Percentiles rank a stretch among this genome's conserved stretches.
Conservation (phyloP, 768 basidiomycete genomes). For the Rhizopogon vulgaris region DNA sequence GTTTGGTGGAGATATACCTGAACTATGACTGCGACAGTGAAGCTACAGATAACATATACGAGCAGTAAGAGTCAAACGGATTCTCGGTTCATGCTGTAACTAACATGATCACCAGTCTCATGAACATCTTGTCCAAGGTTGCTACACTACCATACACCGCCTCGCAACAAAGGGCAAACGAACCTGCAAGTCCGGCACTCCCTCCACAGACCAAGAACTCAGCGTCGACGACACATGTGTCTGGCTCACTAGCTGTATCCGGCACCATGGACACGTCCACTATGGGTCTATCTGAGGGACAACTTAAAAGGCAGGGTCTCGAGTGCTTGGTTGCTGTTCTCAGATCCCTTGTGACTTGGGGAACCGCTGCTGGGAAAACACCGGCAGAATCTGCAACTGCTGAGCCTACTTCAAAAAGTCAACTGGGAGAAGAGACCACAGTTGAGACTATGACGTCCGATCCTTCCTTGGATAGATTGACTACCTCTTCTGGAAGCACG, state of each 20-base stretch:
- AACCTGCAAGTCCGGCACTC: slow-evolving; percentile 57
- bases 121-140: slow-evolving; percentile 95
- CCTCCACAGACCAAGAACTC: slow-evolving; percentile 37
- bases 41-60: slow-evolving; percentile 94
- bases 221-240: slow-evolving; percentile 44
- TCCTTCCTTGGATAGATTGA: slow-evolving; percentile 47
- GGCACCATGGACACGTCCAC: slow-evolving; percentile 62
- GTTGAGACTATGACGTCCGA: slow-evolving; percentile 52
- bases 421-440: slow-evolving; percentile 46
- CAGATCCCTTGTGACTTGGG: slow-evolving; percentile 89
- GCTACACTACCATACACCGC: slow-evolving; percentile 51
- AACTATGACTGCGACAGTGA: slow-evolving; percentile 98
- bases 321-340: slow-evolving; percentile 89
- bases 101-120: slow-evolving; percentile 45
- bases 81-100: slow-evolving; percentile 1
- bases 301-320: slow-evolving; percentile 86
- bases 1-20: slow-evolving; percentile 95
- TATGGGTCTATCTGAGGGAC: slow-evolving; percentile 72
- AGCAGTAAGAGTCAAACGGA: slow-evolving; percentile 55
- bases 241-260: slow-evolving; percentile 58
- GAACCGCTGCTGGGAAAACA: slow-evolving; percentile 42
- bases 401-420: slow-evolving; percentile 40
- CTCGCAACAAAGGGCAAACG: slow-evolving; percentile 42
- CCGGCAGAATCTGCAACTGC: slow-evolving; percentile 31
- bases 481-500: slow-evolving; percentile 38